Evolutionary conservation across 1,139 yeast genomes (phyloP), one percentile per base, ranked within the genome.

Genomic region (Komagataea norvegica): DNA sequence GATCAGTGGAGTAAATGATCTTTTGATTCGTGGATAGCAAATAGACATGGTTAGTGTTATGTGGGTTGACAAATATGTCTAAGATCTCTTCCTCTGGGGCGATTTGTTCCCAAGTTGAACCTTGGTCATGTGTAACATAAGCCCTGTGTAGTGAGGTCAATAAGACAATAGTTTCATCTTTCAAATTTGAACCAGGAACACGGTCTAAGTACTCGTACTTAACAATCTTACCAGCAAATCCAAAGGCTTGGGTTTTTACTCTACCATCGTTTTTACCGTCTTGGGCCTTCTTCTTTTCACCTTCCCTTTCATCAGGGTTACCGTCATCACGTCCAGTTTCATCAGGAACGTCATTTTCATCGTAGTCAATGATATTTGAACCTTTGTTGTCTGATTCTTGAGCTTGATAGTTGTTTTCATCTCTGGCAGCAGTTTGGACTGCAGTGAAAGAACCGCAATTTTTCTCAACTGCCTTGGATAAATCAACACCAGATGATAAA

Each of bases 111-210:
- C 91, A 82, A 1, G 64, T 60, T 4, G 67, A 59, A 19, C 97
- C 96, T 33, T 93, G 94, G 59, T 88, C 81, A 53, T 78, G 84
- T 1, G 96, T 55, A 44, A 55, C 79, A 79, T 37, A 64, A 54
- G 55, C 70, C 28, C 59, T 57, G 37, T 64, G 59, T 32, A 69
- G 65, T 14, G 55, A 54, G 2, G 79, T 73, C 38, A 65, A 60
- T 3, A 73, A 60, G 19, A 75, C 57, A 27, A 76, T 57, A 35
- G 77, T 74, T 48, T 75, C 81, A 36, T 61, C 65, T 31, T 49
- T 45, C 21, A 72, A 61, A n/a, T 54, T 54, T 23, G 59, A 60
- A 2, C 61, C 58, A 14, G 55, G 56, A 3, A 64, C 65, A 43
- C 68, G 65, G 28, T 67, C 69, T 42, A 75, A 57, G 46, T 76